Evolutionary conservation across 164 flowering plant genomes (phyloP).

Genomic region (Stephania yunnanensis): DNA sequence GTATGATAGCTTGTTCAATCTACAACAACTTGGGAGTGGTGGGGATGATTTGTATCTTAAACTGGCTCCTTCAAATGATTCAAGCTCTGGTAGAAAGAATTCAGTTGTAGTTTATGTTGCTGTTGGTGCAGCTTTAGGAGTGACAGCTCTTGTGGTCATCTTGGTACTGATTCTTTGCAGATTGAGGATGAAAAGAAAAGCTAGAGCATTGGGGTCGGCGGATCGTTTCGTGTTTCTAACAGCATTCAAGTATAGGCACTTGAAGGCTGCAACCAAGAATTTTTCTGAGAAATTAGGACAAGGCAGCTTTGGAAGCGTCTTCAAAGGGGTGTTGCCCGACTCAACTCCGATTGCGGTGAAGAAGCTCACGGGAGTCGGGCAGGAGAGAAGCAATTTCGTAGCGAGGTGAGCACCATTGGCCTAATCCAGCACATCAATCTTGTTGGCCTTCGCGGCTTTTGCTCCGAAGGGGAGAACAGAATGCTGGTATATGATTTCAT

Average conservation of each 20-base stretch:
- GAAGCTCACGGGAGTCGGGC: slow-evolving; percentile 41
- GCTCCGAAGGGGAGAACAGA: slow-evolving; percentile 36
- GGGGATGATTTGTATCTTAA: slow-evolving; percentile 18
- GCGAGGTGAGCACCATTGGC: slow-evolving; percentile 51
- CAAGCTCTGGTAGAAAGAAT: neutral
- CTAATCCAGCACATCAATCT: slow-evolving; percentile 53
- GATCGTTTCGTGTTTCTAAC: slow-evolving; percentile 23
- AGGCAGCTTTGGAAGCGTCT: slow-evolving; percentile 54
- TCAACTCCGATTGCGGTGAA: slow-evolving; percentile 44
- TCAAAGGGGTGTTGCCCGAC: slow-evolving; percentile 40
- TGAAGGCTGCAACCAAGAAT: slow-evolving; percentile 41
- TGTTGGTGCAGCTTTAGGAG: slow-evolving; percentile 18
- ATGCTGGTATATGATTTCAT: slow-evolving; percentile 50
- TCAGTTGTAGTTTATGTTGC: slow-evolving; percentile 2
- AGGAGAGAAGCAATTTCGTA: slow-evolving; percentile 55
- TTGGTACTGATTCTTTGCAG: slow-evolving; percentile 10
- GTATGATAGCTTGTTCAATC: slow-evolving; percentile 23
- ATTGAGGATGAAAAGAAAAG: slow-evolving; percentile 3
- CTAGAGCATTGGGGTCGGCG: neutral
- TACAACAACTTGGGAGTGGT: slow-evolving; percentile 11
- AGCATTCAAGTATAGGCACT: slow-evolving; percentile 32
- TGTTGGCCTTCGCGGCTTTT: slow-evolving; percentile 47
- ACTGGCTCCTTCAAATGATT: slow-evolving; percentile 6
- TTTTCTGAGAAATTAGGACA: slow-evolving; percentile 46
- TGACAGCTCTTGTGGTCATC: slow-evolving; percentile 11